Evolutionary conservation across 192 early-diverging fungal species (phyloP).

Genomic region (Pilobolus umbonatus): DNA sequence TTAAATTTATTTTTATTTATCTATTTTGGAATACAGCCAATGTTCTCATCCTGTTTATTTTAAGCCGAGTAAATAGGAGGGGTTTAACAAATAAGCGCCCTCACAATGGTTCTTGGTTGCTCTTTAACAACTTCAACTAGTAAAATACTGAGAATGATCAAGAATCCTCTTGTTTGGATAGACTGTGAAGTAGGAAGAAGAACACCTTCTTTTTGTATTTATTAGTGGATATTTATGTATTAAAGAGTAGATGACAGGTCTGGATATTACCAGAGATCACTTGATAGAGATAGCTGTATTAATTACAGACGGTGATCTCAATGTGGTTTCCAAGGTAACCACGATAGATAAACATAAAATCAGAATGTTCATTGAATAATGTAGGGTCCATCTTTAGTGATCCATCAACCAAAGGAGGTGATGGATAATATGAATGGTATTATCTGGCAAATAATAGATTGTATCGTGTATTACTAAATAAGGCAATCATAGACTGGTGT

Average conservation of each 20-base stretch:
- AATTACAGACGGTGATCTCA: constrained; percentile 84
- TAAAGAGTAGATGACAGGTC: constrained; percentile 66
- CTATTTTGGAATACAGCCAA: no score
- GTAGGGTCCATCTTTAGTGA: constrained; percentile 65
- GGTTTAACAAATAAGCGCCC: no score
- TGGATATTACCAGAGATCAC: constrained; percentile 64
- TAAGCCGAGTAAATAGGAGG: no score
- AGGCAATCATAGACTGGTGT: constrained; percentile 67
- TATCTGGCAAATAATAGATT: neutral
- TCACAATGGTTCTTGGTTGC: no score
- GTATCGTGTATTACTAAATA: neutral
- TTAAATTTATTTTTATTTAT: no score
- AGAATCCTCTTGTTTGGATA: constrained; percentile 76
- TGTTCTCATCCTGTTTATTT: no score
- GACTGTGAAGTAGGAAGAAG: constrained; percentile 58
- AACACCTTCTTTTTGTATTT: neutral
- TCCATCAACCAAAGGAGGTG: constrained; percentile 65
- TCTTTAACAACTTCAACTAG: no score
- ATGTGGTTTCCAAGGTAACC: constrained; percentile 68
- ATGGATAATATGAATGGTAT: constrained; percentile 79
- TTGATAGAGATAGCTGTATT: constrained; percentile 90
- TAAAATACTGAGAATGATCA: constrained; percentile 24
- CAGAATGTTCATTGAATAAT: neutral
- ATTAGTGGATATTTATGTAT: neutral
- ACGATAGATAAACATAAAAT: neutral